Base-by-base conservation (phyloP, 306 rosid species). In the Lithocarpus polystachyus region DNA sequence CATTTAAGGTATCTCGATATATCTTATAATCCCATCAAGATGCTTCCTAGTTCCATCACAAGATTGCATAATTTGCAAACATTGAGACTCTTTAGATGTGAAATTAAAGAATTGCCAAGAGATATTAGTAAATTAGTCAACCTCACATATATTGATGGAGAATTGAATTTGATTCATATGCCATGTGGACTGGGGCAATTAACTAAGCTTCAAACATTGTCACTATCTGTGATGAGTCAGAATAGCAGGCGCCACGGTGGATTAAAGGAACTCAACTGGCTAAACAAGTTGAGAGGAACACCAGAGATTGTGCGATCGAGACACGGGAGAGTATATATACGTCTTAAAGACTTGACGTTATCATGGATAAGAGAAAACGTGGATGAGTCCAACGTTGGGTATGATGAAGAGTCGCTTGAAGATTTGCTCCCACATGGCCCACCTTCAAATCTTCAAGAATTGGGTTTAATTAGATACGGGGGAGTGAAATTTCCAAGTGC, bases 391-490 rank as follows among this genome's bases (percentile, higher is more conserved):
- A 3, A 2, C 4, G 13, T 15, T 20, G 24, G 15, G 0, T 1
- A 28, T 19, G 5, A 48, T 0, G 52, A 26, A 8, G 35, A 52
- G 22, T 14, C 33, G 15, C 17, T 71, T 4, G 84, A 65, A 19
- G 79, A 24, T 3, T 72, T 75, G 15, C 31, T 23, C 1, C 84
- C 81, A 3, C 68, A 22, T 0, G 0, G 40, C 8, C 2, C 8
- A 35, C 9, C 6, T 45, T 35, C 71, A 45, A 24, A 65, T 65
- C 37, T 80, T 8, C 80, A 64, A 71, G 0, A 5, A 5, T 10
- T 84, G 1, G 0, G 0, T 0, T 43, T 73, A 22, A 0, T 0
- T 5, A 0, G 1, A 0, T 64, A 80, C 26, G 12, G 26, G 0
- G 81, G 80, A 19, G 23, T 24, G 48, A 67, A 17, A 7, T 2